These are phyloP conservation scores for Colletotrichum kahawae DNA, from an alignment of 2,329 filamentous ascomycete species.

Conservation along the genomic window DNA sequence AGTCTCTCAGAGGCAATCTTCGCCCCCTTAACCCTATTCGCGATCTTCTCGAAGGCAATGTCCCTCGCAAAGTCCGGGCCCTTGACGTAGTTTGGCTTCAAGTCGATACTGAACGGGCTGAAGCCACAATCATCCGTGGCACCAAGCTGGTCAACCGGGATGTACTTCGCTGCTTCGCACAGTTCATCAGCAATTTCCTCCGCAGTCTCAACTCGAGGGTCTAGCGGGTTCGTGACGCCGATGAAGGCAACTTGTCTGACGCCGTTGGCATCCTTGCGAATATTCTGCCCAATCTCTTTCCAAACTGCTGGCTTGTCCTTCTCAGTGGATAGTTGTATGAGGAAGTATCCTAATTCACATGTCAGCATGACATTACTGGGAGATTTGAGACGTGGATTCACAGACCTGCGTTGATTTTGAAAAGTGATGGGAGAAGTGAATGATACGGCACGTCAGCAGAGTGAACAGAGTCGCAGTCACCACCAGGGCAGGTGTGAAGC, in stretches of 20 bases:
- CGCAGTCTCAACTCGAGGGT: neutral
- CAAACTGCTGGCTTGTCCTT: neutral
- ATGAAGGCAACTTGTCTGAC: neutral
- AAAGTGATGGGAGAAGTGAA: neutral
- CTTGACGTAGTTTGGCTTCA: neutral
- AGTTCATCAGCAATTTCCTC: neutral
- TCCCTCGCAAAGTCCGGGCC: neutral
- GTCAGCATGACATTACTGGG: too few species aligned
- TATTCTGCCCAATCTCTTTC: neutral
- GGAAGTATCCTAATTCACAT: neutral
- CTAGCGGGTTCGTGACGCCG: neutral
- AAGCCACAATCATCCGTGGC: neutral
- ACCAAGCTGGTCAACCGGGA: neutral
- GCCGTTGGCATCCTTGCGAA: neutral
- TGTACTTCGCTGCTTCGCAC: neutral
- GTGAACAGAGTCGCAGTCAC: neutral
- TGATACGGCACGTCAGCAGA: neutral
- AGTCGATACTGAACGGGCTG: neutral
- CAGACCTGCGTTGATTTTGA: neutral
- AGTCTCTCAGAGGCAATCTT: neutral
- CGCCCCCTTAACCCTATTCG: neutral
- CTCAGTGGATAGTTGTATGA: neutral
- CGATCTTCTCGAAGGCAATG: neutral
- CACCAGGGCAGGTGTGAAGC: neutral
- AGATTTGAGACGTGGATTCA: rapidly evolving